Conservation (phyloP, 768 basidiomycete genomes). For the Auricularia sp. region DNA sequence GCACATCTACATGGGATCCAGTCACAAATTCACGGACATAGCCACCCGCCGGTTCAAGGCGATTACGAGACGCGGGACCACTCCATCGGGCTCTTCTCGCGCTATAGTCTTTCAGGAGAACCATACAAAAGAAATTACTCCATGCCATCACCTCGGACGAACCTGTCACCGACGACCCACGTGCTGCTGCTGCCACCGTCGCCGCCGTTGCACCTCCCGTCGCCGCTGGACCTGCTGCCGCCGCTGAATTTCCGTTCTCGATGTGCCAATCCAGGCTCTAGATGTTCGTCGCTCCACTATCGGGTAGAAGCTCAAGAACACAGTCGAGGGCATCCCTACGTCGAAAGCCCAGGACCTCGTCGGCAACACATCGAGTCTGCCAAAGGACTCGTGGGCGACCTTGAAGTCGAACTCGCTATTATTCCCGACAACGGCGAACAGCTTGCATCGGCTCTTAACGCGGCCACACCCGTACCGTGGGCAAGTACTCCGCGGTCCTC, state of each 20-base stretch:
- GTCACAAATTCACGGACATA: conserved; percentile 94
- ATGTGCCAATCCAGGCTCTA: conserved; percentile 82
- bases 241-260: conserved; percentile 66
- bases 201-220: conserved; percentile 28
- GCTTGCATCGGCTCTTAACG: conserved; percentile 72
- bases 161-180: conserved; percentile 20
- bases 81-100: conserved; percentile 63
- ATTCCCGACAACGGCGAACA: conserved; percentile 99
- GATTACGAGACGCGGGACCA: conserved; percentile 86
- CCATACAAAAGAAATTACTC: conserved; percentile 77
- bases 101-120: conserved; percentile 88
- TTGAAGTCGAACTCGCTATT: conserved; percentile 88
- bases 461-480: conserved; percentile 74
- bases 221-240: conserved; percentile 42
- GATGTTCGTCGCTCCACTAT: conserved; percentile 84
- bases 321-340: conserved; percentile 75
- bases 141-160: conserved; percentile 77
- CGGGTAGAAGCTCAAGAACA: conserved; percentile 98
- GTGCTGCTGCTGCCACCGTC: conserved; percentile 27
- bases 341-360: conserved; percentile 97
- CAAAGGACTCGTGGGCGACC: conserved; percentile 95
- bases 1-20: conserved; percentile 91
- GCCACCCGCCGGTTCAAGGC: conserved; percentile 81
- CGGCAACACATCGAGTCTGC: conserved; percentile 95
- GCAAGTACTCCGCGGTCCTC: conserved; percentile 87